phyloP scores from a whole-genome alignment of 1,284 basidiomycete genomes.

The Puccinia horiana region DNA sequence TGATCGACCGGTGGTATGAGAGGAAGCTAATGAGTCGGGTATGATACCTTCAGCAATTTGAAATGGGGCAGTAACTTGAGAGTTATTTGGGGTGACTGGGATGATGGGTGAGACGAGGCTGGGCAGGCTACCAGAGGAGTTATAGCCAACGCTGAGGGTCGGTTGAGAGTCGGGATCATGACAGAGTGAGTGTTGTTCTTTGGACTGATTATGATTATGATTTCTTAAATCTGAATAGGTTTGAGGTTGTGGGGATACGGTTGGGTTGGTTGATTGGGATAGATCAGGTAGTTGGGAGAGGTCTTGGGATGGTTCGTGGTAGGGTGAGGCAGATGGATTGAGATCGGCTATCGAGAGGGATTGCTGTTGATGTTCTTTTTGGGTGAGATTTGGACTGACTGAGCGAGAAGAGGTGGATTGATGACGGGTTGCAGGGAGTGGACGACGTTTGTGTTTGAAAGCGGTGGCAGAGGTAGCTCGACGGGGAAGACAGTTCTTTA shows the following conservation, averaged over 20 bases:
- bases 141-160: not conserved
- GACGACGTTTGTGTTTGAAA: conserved; percentile 24
- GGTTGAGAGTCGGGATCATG: not conserved
- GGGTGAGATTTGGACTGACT: not conserved
- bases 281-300: not conserved
- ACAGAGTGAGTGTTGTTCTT: not conserved
- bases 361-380: not conserved
- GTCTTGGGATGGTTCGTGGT: not conserved
- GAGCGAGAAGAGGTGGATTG: conserved; percentile 1
- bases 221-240: not conserved
- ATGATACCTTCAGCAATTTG: not conserved
- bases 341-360: not conserved
- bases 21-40: conserved; percentile 8
- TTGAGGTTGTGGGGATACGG: not conserved
- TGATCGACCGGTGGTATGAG: not conserved
- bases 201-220: too few species aligned
- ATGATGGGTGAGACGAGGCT: conserved; percentile 34
- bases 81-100: conserved; percentile 42
- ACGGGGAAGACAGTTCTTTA: not conserved
- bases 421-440: not conserved
- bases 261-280: not conserved
- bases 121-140: not conserved
- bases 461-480: not conserved
- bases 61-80: conserved; percentile 17
- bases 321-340: not conserved